A percentile compares a stretch with the other conserved stretches of the same genome.
Conservation (phyloP, 2,329 filamentous ascomycete species). For the Atkinsonella hypoxylon region DNA sequence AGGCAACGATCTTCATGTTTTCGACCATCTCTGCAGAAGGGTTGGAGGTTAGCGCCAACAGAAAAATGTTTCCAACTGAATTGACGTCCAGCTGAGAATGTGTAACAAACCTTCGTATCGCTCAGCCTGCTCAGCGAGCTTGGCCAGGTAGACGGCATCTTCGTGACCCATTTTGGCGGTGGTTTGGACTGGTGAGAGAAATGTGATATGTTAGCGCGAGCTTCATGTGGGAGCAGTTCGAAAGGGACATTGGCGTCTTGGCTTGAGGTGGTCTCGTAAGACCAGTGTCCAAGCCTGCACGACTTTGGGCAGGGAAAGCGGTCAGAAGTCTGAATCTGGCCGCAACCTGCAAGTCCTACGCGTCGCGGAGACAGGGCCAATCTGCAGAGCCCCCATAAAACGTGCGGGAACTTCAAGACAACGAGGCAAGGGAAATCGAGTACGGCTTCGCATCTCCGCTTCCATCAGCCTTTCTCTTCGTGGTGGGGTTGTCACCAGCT, state of each 20-base stretch:
- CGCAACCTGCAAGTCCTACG: not conserved
- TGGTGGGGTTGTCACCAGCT: not conserved
- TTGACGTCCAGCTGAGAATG: not conserved
- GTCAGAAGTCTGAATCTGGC: not conserved
- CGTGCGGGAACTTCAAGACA: not conserved
- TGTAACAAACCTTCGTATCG: constrained; percentile 83
- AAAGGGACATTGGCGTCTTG: not conserved
- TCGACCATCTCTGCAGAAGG: constrained; percentile 79
- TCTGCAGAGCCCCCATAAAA: not conserved
- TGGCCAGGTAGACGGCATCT: constrained; percentile 98
- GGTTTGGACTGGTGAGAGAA: not conserved
- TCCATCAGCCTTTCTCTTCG: constrained; percentile 1
- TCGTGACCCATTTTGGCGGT: constrained; percentile 84
- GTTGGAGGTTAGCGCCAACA: constrained; percentile 14
- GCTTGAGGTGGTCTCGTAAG: not conserved
- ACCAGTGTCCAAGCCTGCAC: not conserved
- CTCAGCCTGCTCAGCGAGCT: constrained; percentile 99
- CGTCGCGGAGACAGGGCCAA: not conserved
- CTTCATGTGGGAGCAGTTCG: not conserved
- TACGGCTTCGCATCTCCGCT: not conserved
- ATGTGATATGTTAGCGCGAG: constrained; percentile 1
- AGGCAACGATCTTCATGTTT: constrained; percentile 98
- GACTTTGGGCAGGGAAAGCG: constrained; percentile 1
- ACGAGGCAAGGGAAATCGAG: not conserved
- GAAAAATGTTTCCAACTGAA: not conserved